A percentile compares a stretch with the other conserved stretches of the same genome.
Evolutionary conservation across 108 stramenopile genomes (phyloP).

Genomic region (Nitzschia sp.): DNA sequence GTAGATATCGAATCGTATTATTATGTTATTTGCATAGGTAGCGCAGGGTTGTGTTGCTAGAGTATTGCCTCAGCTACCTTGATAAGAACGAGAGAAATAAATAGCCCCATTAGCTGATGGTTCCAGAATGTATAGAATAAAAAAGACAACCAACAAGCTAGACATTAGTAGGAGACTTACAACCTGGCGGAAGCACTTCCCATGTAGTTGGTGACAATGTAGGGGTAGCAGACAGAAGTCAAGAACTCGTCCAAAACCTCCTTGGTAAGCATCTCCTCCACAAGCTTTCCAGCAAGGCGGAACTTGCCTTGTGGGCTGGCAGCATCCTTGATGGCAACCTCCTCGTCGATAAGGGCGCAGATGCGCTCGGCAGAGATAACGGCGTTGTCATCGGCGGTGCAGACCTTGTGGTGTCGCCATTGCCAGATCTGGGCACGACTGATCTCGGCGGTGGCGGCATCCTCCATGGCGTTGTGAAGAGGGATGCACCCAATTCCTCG

Average conservation of each 20-base stretch:
- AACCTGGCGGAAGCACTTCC: slow-evolving; percentile 1
- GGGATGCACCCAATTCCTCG: slow-evolving; percentile 92
- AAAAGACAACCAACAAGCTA: no score
- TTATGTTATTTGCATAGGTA: no score
- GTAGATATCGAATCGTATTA: no score
- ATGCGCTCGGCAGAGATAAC: slow-evolving; percentile 64
- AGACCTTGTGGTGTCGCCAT: slow-evolving; percentile 72
- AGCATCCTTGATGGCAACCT: slow-evolving; percentile 44
- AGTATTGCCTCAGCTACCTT: no score
- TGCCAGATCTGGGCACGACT: slow-evolving; percentile 92
- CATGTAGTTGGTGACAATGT: slow-evolving; percentile 58
- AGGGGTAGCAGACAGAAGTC: slow-evolving; percentile 82
- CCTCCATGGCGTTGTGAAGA: slow-evolving; percentile 90
- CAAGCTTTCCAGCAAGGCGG: slow-evolving; percentile 79
- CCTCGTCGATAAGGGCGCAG: slow-evolving; percentile 54
- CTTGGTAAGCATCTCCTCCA: slow-evolving; percentile 79
- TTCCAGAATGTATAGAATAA: no score
- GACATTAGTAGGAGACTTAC: neutral
- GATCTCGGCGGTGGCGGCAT: slow-evolving; percentile 96
- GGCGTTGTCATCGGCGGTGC: slow-evolving; percentile 71
- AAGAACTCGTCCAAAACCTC: slow-evolving; percentile 78
- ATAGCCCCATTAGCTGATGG: no score
- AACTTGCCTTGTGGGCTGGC: slow-evolving; percentile 62
- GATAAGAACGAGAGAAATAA: no score
- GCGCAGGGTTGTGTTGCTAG: no score